A percentile compares a stretch with the other conserved stretches of the same genome.
Conservation (phyloP, 2,329 filamentous ascomycete genomes). For the Neurospora sp. region DNA sequence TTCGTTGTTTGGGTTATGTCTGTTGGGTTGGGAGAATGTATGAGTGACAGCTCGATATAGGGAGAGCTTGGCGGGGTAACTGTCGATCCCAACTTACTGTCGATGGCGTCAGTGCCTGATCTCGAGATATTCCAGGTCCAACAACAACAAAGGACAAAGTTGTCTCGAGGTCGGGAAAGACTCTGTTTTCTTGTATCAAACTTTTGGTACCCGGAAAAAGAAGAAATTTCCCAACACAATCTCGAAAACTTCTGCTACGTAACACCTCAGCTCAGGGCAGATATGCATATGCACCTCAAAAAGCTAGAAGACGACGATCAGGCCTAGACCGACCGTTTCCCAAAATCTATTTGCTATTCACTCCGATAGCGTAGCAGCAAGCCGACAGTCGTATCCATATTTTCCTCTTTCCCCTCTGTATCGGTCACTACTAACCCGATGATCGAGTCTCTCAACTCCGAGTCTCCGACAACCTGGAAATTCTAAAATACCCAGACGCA, state of each 20-base stretch:
- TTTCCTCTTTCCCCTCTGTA: not conserved
- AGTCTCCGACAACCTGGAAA: not conserved
- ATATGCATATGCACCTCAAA: not conserved
- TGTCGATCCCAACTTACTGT: not conserved
- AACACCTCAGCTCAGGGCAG: not conserved
- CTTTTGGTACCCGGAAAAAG: not conserved
- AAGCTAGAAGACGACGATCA: not conserved
- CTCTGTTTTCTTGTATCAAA: not conserved
- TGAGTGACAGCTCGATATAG: not conserved
- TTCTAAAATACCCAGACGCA: not conserved
- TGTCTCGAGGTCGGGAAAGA: not conserved
- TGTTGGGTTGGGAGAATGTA: not conserved
- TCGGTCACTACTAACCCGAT: not conserved
- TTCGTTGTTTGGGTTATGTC: not conserved
- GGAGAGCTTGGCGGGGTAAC: not conserved
- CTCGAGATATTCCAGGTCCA: not conserved
- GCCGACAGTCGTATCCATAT: not conserved
- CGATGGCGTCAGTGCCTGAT: not conserved
- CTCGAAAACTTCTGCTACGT: not conserved
- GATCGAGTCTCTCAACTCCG: not conserved
- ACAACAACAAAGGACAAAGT: not conserved
- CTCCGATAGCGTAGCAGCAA: not conserved
- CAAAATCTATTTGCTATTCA: not conserved
- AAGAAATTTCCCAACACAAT: not conserved
- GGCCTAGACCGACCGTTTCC: not conserved